Conservation (phyloP, 75 land plant genomes). For the Sequoia sempervirens region DNA sequence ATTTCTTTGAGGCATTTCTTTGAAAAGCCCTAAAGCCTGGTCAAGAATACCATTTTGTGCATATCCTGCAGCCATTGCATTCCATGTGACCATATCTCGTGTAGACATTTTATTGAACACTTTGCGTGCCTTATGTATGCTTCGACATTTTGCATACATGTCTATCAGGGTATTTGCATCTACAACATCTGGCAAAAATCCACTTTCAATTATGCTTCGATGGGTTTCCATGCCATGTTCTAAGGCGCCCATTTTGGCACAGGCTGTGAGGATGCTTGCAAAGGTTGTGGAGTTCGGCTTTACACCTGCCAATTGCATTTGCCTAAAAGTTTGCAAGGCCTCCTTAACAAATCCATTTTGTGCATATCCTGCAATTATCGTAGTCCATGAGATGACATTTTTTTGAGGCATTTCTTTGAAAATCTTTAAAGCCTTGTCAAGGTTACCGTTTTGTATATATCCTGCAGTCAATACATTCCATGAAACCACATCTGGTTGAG, state of each 20-base stretch:
- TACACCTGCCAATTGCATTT: no score
- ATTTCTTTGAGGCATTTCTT: conserved; percentile 21
- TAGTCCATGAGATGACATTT: background rate
- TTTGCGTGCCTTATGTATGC: conserved; percentile 6
- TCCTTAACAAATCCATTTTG: no score
- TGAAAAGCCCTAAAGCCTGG: conserved; percentile 25
- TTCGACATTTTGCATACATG: conserved; percentile 14
- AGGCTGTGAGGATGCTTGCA: no score
- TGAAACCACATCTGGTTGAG: conserved; percentile 34
- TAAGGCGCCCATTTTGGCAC: background rate
- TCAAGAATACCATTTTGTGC: conserved; percentile 39
- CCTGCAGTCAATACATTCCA: conserved; percentile 61
- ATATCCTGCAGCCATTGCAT: conserved; percentile 17
- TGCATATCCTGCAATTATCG: background rate
- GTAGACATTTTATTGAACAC: conserved; percentile 8
- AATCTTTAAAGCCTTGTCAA: conserved; percentile 30
- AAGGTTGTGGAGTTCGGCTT: no score
- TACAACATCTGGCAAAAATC: background rate
- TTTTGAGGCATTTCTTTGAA: conserved; percentile 35
- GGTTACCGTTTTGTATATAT: conserved; percentile 48
- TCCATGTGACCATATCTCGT: conserved; percentile 9
- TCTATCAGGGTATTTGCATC: conserved; percentile 5
- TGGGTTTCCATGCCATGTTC: background rate
- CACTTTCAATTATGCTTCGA: background rate
- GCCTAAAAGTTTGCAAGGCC: no score